Base-by-base conservation (phyloP, 305 asterid species). In the Fraxinus floribunda region DNA sequence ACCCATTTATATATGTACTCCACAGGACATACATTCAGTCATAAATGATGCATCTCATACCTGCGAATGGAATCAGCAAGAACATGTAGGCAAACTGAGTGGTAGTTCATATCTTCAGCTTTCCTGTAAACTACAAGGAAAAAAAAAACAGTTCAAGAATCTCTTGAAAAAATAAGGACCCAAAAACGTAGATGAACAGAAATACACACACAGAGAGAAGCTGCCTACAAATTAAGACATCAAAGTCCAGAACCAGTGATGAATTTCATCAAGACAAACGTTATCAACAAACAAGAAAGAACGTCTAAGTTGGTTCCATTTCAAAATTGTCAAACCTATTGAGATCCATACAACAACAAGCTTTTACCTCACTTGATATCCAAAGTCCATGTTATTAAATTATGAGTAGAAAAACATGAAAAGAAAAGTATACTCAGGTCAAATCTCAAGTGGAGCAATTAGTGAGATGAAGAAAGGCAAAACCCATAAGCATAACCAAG, bases 51-150 rank as follows among this genome's bases (percentile, higher is more conserved):
- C 70, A 82, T 81, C 82, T 81, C 85, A 62, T 91, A 92, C 98
- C 98, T 96, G 79, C 99, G 97, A 74, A 96, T 91, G 78, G 99
- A 96, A 91, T 96, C 99, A 81, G 99, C 97, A 57, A 96, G 87
- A 74, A 96, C 99, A 86, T 96, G 99, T 86, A 96, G 85, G 88
- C 97, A 96, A 77, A 96, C 94, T 36, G 99, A 91, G 86, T 96
- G 99, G 85, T 94, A 86, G 86, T 96, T 96, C 99, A 96, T 92
- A 84, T 94, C 99, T 92, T 94, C 99, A 46, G 98, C 98, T 49
- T 86, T 91, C 87, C 99, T 90, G 86, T 96, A 94, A 73, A 90
- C 98, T 96, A 91, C 90, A 87, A 85, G 68, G 68, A 78, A 72
- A 62, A 86, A 5, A 75, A 71, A 55, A 71, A 29, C 39, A 11